Base-by-base conservation (phyloP, 2,329 filamentous ascomycete genomes). In the Paracamarosporium sp. region DNA sequence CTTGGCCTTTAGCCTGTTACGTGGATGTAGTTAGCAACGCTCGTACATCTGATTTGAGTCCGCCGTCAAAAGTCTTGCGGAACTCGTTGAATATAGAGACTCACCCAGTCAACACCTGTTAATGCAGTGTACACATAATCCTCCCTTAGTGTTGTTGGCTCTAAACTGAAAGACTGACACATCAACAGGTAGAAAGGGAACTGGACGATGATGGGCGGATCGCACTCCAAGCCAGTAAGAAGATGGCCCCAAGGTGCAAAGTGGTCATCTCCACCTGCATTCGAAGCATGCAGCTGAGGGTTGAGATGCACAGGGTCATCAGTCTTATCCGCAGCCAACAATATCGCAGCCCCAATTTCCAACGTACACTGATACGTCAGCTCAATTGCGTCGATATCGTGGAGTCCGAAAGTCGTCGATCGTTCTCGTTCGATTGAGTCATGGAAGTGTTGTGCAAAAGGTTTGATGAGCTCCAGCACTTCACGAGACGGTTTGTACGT, bases 181-280 rank as follows among this genome's bases (percentile, higher is more conserved):
- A 53, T 53, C 20, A 53, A 4, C n/a, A 53, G 50, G 15, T 53
- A 53, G 28, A 53, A 53, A 9, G 50, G 50, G 17, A 53, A 53
- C 33, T 53, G 50, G 8, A 53, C 50, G 38, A 53, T 53, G 25
- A 53, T 53, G 12, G 50, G 50, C 4, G 50, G 50, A 44, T 53
- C 50, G 25, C 50, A 53, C 15, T 53, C 50, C 36, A 53, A 9
- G 5, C 38, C 38, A 4, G 50, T 53, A 15, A 53, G 50, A 4
- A 53, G 36, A 25, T 35, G 17, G 8, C 50, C 50, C 50, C 50
- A 53, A 15, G 50, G 27, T 5, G 17, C 44, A 38, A 53, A 53
- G 38, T 53, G 50, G 24, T 53, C 50, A 33, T 53, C 50, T 5
- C 50, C 50, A 15, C 50, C 50, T 8, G 50, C 50, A 9, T 53